These are phyloP conservation scores for Orbilia ellipsospora DNA, from an alignment of 2,329 filamentous ascomycete genomes.

Conservation along the genomic window DNA sequence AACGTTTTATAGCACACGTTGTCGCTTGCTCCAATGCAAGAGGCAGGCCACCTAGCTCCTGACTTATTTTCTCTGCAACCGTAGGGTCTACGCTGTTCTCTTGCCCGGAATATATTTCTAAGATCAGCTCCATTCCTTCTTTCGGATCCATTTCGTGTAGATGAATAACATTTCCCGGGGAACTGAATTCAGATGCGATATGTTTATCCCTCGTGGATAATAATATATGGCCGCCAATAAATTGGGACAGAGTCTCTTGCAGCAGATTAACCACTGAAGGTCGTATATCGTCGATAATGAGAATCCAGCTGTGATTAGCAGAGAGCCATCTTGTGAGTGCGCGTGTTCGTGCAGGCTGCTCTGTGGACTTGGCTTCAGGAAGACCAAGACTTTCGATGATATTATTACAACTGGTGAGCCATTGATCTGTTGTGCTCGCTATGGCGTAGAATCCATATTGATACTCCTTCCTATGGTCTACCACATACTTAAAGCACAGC, in stretches of 20 bases:
- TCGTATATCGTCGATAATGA: slow-evolving; percentile 25
- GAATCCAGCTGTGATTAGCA: neutral
- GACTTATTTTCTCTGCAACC: slow-evolving; percentile 21
- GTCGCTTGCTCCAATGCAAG: slow-evolving; percentile 20
- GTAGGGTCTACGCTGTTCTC: neutral
- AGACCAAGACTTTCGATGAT: neutral
- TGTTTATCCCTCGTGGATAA: slow-evolving; percentile 20
- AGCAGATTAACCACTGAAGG: neutral
- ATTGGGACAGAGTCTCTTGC: neutral
- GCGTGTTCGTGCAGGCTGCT: neutral
- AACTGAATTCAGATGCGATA: slow-evolving; percentile 8
- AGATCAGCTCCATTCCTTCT: slow-evolving; percentile 18
- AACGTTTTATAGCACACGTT: slow-evolving; percentile 1
- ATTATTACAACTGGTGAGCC: slow-evolving; percentile 23
- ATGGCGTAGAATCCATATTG: slow-evolving; percentile 14
- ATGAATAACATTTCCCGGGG: neutral
- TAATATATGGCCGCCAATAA: slow-evolving; percentile 17
- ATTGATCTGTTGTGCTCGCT: slow-evolving; percentile 16
- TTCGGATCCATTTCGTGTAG: slow-evolving; percentile 15
- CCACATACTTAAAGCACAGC: slow-evolving; percentile 16
- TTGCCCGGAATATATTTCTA: slow-evolving; percentile 6
- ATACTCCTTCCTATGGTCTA: slow-evolving; percentile 12
- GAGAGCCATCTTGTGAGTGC: slow-evolving; percentile 15
- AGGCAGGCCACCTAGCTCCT: slow-evolving; percentile 19
- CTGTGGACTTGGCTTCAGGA: neutral